Evolutionary conservation across 352 stramenopile genomes (phyloP).

Genomic region (Thalassiosira exigua): DNA sequence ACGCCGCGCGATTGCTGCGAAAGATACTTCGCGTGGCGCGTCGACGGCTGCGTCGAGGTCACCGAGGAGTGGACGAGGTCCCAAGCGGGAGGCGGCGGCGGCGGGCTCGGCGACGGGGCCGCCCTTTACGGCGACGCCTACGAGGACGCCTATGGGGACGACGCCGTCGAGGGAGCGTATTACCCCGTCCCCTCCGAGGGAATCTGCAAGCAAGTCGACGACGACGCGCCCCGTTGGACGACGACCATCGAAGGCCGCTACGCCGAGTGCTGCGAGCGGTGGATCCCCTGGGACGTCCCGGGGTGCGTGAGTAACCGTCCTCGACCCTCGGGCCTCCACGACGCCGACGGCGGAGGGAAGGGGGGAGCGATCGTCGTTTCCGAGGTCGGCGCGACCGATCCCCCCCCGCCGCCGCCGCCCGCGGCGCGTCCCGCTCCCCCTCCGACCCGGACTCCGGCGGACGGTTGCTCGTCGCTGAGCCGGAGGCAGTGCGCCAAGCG

Average conservation of each 20-base stretch:
- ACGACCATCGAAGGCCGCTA: background rate
- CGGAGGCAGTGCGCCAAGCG: constrained; percentile 7
- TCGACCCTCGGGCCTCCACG: background rate
- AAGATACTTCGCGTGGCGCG: background rate
- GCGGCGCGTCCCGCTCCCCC: background rate
- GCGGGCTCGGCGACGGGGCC: background rate
- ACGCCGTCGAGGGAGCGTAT: constrained; percentile 1
- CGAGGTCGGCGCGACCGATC: background rate
- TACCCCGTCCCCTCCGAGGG: constrained; percentile 6
- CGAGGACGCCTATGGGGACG: background rate
- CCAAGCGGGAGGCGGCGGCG: background rate
- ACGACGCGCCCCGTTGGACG: constrained; percentile 6
- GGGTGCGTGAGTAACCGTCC: constrained; percentile 7
- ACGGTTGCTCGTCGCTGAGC: background rate
- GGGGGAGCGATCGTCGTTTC: background rate
- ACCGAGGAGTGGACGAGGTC: background rate
- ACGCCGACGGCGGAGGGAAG: background rate
- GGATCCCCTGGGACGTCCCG: background rate
- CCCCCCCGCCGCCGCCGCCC: background rate
- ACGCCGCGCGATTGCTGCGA: constrained; percentile 5
- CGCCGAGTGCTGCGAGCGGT: constrained; percentile 7
- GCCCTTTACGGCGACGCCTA: constrained; percentile 4
- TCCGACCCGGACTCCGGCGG: background rate
- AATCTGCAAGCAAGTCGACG: constrained; percentile 6
- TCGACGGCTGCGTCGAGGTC: background rate